Base-by-base conservation (phyloP, 768 basidiomycete genomes). In the Panus rudis region DNA sequence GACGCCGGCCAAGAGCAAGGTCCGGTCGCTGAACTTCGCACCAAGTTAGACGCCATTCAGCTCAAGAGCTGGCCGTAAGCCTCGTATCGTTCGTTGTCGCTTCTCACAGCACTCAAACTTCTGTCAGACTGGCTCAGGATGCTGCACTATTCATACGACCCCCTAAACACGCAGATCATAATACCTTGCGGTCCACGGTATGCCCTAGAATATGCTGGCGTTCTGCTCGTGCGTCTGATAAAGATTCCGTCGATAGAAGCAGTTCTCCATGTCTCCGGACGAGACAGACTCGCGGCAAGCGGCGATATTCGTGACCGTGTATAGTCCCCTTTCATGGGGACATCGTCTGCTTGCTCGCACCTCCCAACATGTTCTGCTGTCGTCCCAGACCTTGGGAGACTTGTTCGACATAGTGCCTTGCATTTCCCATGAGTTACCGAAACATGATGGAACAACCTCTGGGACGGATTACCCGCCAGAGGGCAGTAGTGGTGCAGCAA, bases 311-410 rank as follows among this genome's bases (percentile, higher is more conserved):
- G 53, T 84, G 23, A 76, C 82, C 3, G 63, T 85, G 6, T 71
- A 85, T 55, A 74, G 72, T 49, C 76, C 72, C 43, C 63, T 81
- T 20, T 53, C 72, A 17, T 86, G 83, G 80, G 69, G 73, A 17
- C 73, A 73, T 41, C 76, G 75, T 40, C 71, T 73, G 40, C 63
- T 82, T 10, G 66, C 67, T 37, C 81, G 82, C 27, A 63, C 71
- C 44, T 88, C 86, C 7, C 81, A 81, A 52, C 84, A 88, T 55
- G 73, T 71, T 10, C 57, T 85, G 6, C 57, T 82, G 13, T 79
- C 84, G n/a, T 80, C 79, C 4, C 83, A 89, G 53, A 84, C 79
- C 0, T 71, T 92, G 3, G 71, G 68, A 16, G 81, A 87, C 47
- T 58, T 90, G 11, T 72, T 72, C 43, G 61, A 68, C 4, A 60